phyloP scores from a whole-genome alignment of 257 asterid genomes.

The Solanum infundibuliforme region DNA sequence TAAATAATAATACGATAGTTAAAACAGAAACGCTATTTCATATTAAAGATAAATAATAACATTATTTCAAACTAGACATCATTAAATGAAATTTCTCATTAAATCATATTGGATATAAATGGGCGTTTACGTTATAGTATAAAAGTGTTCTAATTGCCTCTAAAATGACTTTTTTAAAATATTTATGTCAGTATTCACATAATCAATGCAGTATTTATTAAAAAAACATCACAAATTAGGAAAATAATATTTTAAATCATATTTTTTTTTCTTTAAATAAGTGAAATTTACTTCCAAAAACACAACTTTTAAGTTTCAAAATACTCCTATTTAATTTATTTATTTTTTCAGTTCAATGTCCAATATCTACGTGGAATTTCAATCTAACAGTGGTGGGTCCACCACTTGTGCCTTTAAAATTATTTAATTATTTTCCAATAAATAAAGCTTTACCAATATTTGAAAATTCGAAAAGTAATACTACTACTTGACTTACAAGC shows the following conservation, averaged over 20 bases:
- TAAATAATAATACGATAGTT: background rate
- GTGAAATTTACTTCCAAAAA: no score
- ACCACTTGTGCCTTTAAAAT: background rate
- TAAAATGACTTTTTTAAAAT: background rate
- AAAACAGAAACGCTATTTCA: background rate
- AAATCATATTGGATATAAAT: background rate
- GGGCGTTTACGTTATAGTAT: background rate
- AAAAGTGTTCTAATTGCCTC: background rate
- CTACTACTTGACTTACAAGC: background rate
- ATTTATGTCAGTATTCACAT: background rate
- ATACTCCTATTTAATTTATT: no score
- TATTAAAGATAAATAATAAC: background rate
- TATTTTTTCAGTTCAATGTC: background rate
- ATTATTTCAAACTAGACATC: background rate
- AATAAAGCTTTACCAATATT: background rate
- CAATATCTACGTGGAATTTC: background rate
- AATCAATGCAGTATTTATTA: background rate
- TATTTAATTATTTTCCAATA: background rate
- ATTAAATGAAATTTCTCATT: background rate
- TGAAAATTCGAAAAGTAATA: background rate
- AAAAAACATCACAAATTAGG: background rate
- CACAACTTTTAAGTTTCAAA: background rate
- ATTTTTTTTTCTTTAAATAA: no score
- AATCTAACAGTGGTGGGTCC: background rate
- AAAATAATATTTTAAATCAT: background rate